Conservation (phyloP, 2,329 filamentous ascomycete genomes). For the Arthrinium phaeospermum region DNA sequence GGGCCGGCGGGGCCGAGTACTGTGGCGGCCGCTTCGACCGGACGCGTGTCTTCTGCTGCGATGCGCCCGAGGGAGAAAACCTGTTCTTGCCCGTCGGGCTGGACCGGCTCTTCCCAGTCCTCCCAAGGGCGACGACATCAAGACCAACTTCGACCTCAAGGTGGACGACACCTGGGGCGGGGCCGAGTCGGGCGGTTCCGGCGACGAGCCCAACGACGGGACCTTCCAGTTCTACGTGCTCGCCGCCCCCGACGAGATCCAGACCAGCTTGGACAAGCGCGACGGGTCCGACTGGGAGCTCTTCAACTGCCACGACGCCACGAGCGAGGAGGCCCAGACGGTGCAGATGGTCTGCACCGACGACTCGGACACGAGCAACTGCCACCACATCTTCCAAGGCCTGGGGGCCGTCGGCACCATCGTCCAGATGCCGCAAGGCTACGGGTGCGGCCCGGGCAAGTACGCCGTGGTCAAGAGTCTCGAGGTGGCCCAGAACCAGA, state of each 20-base stretch:
- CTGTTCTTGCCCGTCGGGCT: slow-evolving; percentile 34
- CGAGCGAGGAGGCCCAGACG: slow-evolving; percentile 37
- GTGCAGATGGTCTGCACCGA: slow-evolving; percentile 46
- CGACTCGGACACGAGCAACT: slow-evolving; percentile 41
- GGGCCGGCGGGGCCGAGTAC: slow-evolving; percentile 29
- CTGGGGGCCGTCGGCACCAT: slow-evolving; percentile 45
- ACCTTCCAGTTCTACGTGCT: slow-evolving; percentile 43
- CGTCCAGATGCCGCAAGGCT: slow-evolving; percentile 47
- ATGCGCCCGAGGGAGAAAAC: slow-evolving; percentile 32
- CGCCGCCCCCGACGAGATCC: slow-evolving; percentile 39
- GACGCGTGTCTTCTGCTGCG: slow-evolving; percentile 41
- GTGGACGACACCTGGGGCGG: slow-evolving; percentile 32
- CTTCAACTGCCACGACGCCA: slow-evolving; percentile 41
- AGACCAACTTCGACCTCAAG: slow-evolving; percentile 39
- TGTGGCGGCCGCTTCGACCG: slow-evolving; percentile 30
- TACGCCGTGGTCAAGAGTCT: slow-evolving; percentile 44
- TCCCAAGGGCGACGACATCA: slow-evolving; percentile 37
- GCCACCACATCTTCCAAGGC: slow-evolving; percentile 43
- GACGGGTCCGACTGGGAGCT: slow-evolving; percentile 53
- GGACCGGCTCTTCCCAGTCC: slow-evolving; percentile 38
- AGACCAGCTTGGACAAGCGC: slow-evolving; percentile 44
- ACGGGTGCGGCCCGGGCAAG: slow-evolving; percentile 39
- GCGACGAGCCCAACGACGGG: slow-evolving; percentile 36
- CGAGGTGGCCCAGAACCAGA: too few relatives aligned
- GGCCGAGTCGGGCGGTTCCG: slow-evolving; percentile 26